Base-by-base conservation (phyloP, 2,329 filamentous ascomycete species). In the Phialocephala subalpina region DNA sequence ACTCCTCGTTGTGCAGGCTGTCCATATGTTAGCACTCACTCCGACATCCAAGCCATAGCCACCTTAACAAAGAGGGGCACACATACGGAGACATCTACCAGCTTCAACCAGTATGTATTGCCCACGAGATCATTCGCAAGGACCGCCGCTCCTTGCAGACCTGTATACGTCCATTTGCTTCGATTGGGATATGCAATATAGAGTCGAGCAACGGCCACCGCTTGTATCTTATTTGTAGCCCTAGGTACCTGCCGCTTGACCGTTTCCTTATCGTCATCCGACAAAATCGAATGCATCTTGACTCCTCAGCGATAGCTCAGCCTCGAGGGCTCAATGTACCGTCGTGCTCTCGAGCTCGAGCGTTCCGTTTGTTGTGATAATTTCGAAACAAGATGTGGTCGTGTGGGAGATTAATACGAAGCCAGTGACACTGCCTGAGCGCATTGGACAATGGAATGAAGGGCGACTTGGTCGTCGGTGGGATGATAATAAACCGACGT, bases 191-290 rank as follows among this genome's bases (percentile, higher is more conserved):
- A 92, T 74, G 95, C 94, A 77, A 98, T 88, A 80, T 97, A 98
- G 73, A 99, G 90, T 77, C 92, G 91, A 68, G 94, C 95, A 72
- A 98, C 94, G 67, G 93, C 96, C 71, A 97, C 95, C 68, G 94
- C 94, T 72, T 97, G 92, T 80, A 99, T 98, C 85, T 98, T 98
- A 88, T 98, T 99, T 75, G 90, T 90, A 70, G 93, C 88, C 80
- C 97, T 97, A 68, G 96, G 95, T 62, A 99, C 93, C 73, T 91
- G 92, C 78, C 96, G 91, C 84, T 97, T 97, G 80, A 99, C 94
- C 67, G 90, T 97, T 82, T 97, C 92, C 86, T 97, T 97, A 83
- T 99, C 96, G 76, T 94, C 91, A 76, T 97, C 95, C 78, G 86
- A 92, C 64, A 99, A 87, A 71, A 97, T 76, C 9, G 76, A 76